These are phyloP conservation scores for Scutellaria barbata DNA, from an alignment of 257 asterid species.

Conservation along the genomic window DNA sequence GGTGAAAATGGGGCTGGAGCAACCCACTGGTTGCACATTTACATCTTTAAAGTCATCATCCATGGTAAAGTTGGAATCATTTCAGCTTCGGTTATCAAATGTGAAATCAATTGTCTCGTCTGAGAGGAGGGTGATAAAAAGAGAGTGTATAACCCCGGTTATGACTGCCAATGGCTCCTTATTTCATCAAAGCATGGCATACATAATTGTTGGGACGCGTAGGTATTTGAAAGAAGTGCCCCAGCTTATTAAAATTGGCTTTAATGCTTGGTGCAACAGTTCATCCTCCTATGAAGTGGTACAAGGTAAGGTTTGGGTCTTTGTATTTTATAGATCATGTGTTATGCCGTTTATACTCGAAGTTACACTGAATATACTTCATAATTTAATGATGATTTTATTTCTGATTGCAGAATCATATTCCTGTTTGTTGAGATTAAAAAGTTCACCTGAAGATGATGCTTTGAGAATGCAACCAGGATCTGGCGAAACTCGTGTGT, in stretches of 20 bases:
- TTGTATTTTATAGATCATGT: neutral
- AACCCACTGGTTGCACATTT: constrained; percentile 84
- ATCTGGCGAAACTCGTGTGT: constrained; percentile 89
- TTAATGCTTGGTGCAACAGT: constrained; percentile 73
- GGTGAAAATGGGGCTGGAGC: constrained; percentile 88
- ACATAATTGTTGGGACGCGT: constrained; percentile 69
- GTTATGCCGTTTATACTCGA: too few species aligned
- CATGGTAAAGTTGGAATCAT: constrained; percentile 62
- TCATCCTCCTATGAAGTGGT: constrained; percentile 71
- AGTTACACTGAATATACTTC: neutral
- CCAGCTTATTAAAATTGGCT: constrained; percentile 68
- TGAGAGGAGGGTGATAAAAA: constrained; percentile 69
- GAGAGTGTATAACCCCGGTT: constrained; percentile 59
- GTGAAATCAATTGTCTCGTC: constrained; percentile 72
- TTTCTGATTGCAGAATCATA: constrained; percentile 64
- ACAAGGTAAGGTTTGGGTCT: constrained; percentile 53
- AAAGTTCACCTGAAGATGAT: constrained; percentile 84
- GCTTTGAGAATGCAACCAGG: constrained; percentile 92
- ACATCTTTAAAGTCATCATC: constrained; percentile 71
- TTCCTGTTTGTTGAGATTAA: constrained; percentile 79
- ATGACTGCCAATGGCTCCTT: constrained; percentile 64
- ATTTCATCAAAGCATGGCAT: constrained; percentile 68
- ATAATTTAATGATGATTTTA: neutral
- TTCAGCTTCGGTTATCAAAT: constrained; percentile 67
- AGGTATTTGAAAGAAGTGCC: constrained; percentile 77